phyloP scores from a whole-genome alignment of 1,139 yeast species.

The Pichia sp. region DNA sequence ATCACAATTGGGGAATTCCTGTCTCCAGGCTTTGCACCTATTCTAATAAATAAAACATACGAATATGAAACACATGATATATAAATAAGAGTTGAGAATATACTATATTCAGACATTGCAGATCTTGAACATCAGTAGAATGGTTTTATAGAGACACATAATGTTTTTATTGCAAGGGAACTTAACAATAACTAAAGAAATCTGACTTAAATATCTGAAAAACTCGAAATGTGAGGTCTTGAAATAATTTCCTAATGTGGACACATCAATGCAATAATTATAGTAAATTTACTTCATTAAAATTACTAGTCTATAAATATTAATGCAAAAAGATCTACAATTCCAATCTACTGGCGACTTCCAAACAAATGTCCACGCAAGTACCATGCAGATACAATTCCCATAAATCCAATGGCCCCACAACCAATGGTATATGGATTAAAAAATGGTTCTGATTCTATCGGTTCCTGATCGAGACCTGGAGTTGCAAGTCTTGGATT shows the following conservation, averaged over 20 bases:
- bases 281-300: neutral
- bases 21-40: conserved; percentile 29
- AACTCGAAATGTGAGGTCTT: neutral
- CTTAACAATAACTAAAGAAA: neutral
- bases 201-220: neutral
- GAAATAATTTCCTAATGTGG: neutral
- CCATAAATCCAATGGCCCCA: conserved; percentile 59
- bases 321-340: neutral
- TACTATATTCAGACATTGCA: neutral
- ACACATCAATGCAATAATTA: neutral
- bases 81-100: conserved; percentile 3
- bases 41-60: conserved; percentile 37
- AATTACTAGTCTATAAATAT: neutral
- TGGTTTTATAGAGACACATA: too few relatives aligned
- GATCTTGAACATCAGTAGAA: neutral
- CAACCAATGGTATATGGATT: conserved; percentile 56
- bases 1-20: conserved; percentile 41
- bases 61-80: conserved; percentile 31
- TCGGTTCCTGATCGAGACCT: conserved; percentile 61
- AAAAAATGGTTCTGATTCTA: conserved; percentile 39
- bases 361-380: conserved; percentile 41
- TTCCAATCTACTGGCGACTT: neutral
- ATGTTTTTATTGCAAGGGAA: neutral
- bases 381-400: conserved; percentile 54
- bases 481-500: conserved; percentile 77